phyloP scores from a whole-genome alignment of 176 grass and related monocot species.

The bread wheat (Triticum aestivum) region DNA sequence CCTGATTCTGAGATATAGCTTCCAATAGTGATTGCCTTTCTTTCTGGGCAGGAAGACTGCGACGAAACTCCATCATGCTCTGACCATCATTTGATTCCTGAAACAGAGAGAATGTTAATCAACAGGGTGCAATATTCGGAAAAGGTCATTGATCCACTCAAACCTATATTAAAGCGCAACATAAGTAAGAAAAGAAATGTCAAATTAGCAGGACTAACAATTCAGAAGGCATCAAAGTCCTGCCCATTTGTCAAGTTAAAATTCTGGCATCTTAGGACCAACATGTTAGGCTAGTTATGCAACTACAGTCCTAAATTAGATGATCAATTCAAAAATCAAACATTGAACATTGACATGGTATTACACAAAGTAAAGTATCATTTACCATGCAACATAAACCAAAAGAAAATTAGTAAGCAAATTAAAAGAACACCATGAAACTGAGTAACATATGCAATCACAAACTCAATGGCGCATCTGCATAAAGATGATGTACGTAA shows the following conservation, averaged over 20 bases:
- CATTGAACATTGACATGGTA: constrained; percentile 1
- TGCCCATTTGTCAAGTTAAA: not conserved
- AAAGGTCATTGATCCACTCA: not conserved
- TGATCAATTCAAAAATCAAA: not conserved
- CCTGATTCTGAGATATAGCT: constrained; percentile 89
- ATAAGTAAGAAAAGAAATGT: not conserved
- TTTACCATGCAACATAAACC: constrained; percentile 15
- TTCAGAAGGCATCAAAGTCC: not conserved
- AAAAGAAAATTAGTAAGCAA: constrained; percentile 4
- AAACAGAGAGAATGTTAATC: constrained; percentile 3
- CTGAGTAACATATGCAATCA: not conserved
- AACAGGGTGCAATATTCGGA: not conserved
- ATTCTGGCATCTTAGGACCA: not conserved
- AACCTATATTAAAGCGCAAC: not conserved
- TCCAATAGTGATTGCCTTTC: constrained; percentile 73
- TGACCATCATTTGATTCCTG: constrained; percentile 89
- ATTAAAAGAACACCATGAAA: not conserved
- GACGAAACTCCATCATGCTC: constrained; percentile 93
- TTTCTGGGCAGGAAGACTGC: constrained; percentile 85
- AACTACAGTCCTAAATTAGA: not conserved
- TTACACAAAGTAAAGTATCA: not conserved
- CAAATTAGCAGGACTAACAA: not conserved
- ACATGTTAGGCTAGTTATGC: not conserved
- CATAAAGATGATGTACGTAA: not conserved
- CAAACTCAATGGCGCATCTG: not conserved